Base-by-base conservation (phyloP, 495 filamentous ascomycete species). In the Penicillium waksmanii region DNA sequence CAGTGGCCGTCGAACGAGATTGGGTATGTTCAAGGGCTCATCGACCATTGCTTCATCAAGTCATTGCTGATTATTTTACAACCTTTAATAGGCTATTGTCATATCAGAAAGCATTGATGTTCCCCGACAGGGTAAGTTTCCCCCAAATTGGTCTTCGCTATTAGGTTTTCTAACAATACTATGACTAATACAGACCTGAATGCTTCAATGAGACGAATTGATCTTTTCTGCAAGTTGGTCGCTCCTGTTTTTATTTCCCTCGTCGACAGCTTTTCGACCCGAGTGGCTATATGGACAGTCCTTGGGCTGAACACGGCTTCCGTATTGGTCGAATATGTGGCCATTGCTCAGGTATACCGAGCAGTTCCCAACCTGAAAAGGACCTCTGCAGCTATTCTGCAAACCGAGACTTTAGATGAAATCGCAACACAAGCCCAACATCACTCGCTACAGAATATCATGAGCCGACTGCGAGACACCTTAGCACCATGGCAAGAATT, bases 141-240 rank as follows among this genome's bases (percentile, higher is more conserved):
- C n/a, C 18, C 25, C 11, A 23, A 2, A 10, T 3, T 35, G 17
- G 19, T 54, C 60, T 40, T 10, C 53, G 27, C n/a, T 3, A 17
- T 5, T 21, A 17, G 42, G n/a, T 19, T 44, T 9, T 17, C 42
- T 10, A 44, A 44, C n/a, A 18, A 12, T 10, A 44, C 8, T 10
- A 44, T 44, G 8, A 44, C 2, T 10, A 44, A 10, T n/a, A 7
- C 62, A 71, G 69, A 74, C 12, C 52, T 89, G 7, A 90, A 89
- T 65, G 78, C 87, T 1, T 78, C 77, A 2, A 90, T 91, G 84
- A 77, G 89, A 33, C 80, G 87, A 1, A 90, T 92, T 53, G 89
- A 92, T 64, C 76, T 92, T 12, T 70, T 85, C 42, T 91, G 89
- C 76, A 92, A 92, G 66, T 80, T 91, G 7, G 44, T 86, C 8